Evolutionary conservation across 2,329 filamentous ascomycete species (phyloP), one percentile per base, ranked within the genome.

Genomic region (Monosporascus sp.): DNA sequence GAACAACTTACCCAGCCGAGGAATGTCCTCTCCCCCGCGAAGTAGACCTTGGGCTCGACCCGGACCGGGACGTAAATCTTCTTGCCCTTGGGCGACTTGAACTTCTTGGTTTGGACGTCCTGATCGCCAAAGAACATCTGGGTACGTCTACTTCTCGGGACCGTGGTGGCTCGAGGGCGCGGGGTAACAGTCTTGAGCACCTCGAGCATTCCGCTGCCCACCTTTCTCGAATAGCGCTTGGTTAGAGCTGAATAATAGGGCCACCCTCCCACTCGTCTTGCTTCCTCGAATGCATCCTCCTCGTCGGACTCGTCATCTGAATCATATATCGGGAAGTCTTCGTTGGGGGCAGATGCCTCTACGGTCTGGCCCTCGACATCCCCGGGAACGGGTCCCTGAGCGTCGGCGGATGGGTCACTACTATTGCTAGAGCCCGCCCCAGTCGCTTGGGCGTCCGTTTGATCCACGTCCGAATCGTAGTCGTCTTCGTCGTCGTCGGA

Each of bases 1-100:
- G 35, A 15, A 25, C 25, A 25, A 74, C 83, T 75, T 73, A 88
- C 85, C 91, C 94, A 99, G 58, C 90, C 89, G 53, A 99, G 80
- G 73, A 97, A 99, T 1, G 94, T 99, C 59, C 94, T 84, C 72
- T 99, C 94, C 1, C 91, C 92, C 22, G 94, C 94, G 68, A 99
- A 96, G 71, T 91, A 96, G 49, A 99, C 94, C 74, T 99, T 99
- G 37, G 94, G 94, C 71, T 99, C 94, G 37, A 99, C 92, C 48
- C 94, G 85, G 52, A 97, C 87, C 15, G 93, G 93, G 24, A 99
- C 94, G 65, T 97, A 93, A 54, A 99, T 97, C 70, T 89, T 89
- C 82, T 92, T 93, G 51, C 89, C 89, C 68, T 83, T 85, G 14
- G 89, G 89, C 8, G 89, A 88, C 67, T 84, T 86, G 74, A 91